Percentiles rank a stretch among this genome's conserved stretches.
Conservation (phyloP, 768 basidiomycete genomes). For the Suillus lakei region DNA sequence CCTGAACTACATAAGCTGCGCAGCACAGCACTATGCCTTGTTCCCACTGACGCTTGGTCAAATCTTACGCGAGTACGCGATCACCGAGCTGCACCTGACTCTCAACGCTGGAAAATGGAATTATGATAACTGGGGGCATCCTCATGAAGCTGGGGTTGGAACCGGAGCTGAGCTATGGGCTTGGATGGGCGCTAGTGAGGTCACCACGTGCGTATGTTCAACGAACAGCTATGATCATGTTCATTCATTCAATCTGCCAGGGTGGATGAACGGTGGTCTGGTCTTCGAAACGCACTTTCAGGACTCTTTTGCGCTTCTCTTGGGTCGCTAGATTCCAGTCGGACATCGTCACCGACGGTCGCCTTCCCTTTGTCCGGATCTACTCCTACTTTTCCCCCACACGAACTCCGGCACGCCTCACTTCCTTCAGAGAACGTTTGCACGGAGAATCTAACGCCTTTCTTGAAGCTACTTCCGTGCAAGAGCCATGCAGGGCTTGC, state of each 20-base stretch:
- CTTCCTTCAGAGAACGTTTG: conserved; percentile 90
- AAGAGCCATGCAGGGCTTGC: conserved; percentile 88
- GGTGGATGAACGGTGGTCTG: conserved; percentile 79
- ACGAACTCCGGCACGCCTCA: conserved; percentile 74
- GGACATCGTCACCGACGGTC: conserved; percentile 68
- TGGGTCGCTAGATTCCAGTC: conserved; percentile 73
- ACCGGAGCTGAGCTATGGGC: conserved; percentile 91
- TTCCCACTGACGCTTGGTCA: conserved; percentile 89
- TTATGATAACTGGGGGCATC: conserved; percentile 83
- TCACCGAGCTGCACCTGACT: conserved; percentile 87
- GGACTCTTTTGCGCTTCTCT: conserved; percentile 96
- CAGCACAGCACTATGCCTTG: conserved; percentile 85
- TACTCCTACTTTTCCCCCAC: conserved; percentile 48
- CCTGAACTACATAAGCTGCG: background rate
- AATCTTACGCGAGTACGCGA: conserved; percentile 82
- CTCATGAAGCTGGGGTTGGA: conserved; percentile 74
- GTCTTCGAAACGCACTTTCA: conserved; percentile 85
- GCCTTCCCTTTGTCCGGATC: conserved; percentile 70
- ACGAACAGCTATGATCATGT: conserved; percentile 2
- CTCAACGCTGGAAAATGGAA: conserved; percentile 94
- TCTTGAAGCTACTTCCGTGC: conserved; percentile 93
- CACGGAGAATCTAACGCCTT: conserved; percentile 96
- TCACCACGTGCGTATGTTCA: conserved; percentile 46
- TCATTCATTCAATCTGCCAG: conserved; percentile 40
- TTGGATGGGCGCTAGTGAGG: conserved; percentile 79